Base-by-base conservation (phyloP, 2,329 filamentous ascomycete species). In the Colletotrichum trifolii region DNA sequence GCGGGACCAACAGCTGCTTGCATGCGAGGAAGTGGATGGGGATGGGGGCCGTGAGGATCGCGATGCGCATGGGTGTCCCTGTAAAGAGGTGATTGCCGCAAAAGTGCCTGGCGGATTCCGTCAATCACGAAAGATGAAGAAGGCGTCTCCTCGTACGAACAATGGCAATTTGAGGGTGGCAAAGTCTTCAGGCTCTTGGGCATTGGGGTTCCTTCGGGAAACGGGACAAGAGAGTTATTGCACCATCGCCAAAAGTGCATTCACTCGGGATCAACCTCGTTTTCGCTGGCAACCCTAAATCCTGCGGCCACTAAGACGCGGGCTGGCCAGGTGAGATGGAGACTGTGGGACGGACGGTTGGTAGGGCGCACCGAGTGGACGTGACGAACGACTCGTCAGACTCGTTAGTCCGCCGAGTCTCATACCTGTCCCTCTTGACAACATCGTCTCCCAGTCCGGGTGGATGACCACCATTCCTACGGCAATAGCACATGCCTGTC, bases 161-260 rank as follows among this genome's bases (percentile, higher is more conserved):
- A 12, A 38, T n/a, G 4, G 6, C 6, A n/a, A 33, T 3, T 7
- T 12, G 4, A 10, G 12, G 46, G 35, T 58, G 34, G 54, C 48
- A 38, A 35, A 12, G 15, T 17, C 7, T 39, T 25, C 25, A 4
- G 1, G 4, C 25, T 25, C 25, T 25, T 4, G 25, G 25, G 25
- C 25, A 25, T 8, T 25, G 39, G n/a, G 43, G 34, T 11, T 11
- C n/a, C 4, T 9, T 12, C 25, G 33, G 17, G 13, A 4, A 50
- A 50, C 12, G 6, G 49, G 45, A 54, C 56, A 54, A 40, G 49
- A 54, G 9, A 56, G 35, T 39, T 15, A 64, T 64, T 64, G 61
- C 57, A 57, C 61, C 56, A 64, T 55, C 40, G 39, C 15, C 57
- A 64, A 64, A 64, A 64, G 57, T 61, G 8, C 62, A 45, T 56